Evolutionary conservation across 495 filamentous ascomycete genomes (phyloP).

Genomic region (Penicillium antarcticum): DNA sequence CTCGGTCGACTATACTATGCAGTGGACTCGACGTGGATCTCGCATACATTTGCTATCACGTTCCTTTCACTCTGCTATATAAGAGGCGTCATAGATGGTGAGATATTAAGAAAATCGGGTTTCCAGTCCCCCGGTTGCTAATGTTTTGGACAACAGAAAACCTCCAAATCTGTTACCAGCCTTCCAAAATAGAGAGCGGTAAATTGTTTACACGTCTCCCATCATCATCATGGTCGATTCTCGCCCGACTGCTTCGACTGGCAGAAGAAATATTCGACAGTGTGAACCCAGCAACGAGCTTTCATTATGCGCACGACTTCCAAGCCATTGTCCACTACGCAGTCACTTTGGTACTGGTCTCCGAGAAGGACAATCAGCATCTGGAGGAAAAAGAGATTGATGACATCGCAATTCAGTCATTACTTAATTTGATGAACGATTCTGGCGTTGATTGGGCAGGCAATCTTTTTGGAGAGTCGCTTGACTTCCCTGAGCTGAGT

Average conservation of each 20-base stretch:
- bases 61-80: constrained; percentile 17
- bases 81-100: constrained; percentile 14
- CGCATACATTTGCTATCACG: constrained; percentile 18
- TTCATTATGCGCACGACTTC: constrained; percentile 18
- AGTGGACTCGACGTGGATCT: constrained; percentile 20
- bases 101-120: no score
- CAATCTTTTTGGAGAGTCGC: constrained; percentile 5
- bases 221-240: constrained; percentile 4
- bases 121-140: no score
- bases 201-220: background rate
- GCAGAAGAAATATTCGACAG: constrained; percentile 14
- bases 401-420: constrained; percentile 12
- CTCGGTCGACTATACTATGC: constrained; percentile 14
- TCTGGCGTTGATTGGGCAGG: constrained; percentile 20
- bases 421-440: constrained; percentile 18
- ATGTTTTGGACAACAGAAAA: background rate
- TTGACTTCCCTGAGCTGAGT: constrained; percentile 7
- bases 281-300: constrained; percentile 7
- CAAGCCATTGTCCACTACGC: constrained; percentile 18
- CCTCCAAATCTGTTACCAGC: background rate
- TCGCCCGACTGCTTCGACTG: constrained; percentile 11
- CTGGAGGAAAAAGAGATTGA: constrained; percentile 2
- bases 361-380: background rate
- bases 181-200: background rate
- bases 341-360: constrained; percentile 10